Evolutionary conservation across 2,329 filamentous ascomycete species (phyloP).

Genomic region (Hypoxylon rubiginosum): DNA sequence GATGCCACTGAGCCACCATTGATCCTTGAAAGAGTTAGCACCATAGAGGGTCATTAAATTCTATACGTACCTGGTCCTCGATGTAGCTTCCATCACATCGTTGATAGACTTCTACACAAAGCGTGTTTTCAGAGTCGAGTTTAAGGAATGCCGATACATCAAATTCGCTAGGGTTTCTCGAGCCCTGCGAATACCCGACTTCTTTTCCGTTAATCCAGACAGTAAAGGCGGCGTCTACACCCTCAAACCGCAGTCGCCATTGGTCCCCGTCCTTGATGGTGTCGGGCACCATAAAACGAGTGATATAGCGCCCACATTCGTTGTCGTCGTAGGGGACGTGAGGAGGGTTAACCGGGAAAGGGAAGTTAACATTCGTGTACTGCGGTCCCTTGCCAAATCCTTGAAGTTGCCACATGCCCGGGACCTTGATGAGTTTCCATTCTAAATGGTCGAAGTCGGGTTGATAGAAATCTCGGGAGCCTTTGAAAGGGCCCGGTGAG

Average conservation of each 20-base stretch:
- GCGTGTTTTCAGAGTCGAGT: constrained; percentile 61
- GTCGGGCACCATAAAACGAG: constrained; percentile 65
- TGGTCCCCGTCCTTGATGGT: constrained; percentile 63
- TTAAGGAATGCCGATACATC: constrained; percentile 71
- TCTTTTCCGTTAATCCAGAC: constrained; percentile 77
- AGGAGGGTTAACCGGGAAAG: constrained; percentile 75
- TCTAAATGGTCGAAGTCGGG: constrained; percentile 53
- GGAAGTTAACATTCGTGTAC: constrained; percentile 74
- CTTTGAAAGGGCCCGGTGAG: constrained; percentile 60
- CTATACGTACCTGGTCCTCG: constrained; percentile 68
- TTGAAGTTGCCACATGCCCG: constrained; percentile 76
- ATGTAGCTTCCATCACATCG: constrained; percentile 79
- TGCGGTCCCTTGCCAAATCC: constrained; percentile 72
- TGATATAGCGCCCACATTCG: constrained; percentile 74
- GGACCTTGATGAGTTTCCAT: constrained; percentile 68
- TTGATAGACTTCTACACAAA: constrained; percentile 79
- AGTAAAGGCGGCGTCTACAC: constrained; percentile 79
- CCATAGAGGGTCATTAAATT: background rate
- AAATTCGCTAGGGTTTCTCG: constrained; percentile 79
- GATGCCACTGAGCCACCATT: constrained; percentile 77
- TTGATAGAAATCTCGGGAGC: constrained; percentile 58
- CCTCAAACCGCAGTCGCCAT: constrained; percentile 78
- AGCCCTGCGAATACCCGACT: constrained; percentile 80
- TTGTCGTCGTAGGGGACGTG: constrained; percentile 74
- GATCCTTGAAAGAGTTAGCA: constrained; percentile 59